A percentile compares a stretch with the other conserved stretches of the same genome.
Evolutionary conservation across 2,329 filamentous ascomycete species (phyloP).

Genomic region (Aspergillus fischeri): DNA sequence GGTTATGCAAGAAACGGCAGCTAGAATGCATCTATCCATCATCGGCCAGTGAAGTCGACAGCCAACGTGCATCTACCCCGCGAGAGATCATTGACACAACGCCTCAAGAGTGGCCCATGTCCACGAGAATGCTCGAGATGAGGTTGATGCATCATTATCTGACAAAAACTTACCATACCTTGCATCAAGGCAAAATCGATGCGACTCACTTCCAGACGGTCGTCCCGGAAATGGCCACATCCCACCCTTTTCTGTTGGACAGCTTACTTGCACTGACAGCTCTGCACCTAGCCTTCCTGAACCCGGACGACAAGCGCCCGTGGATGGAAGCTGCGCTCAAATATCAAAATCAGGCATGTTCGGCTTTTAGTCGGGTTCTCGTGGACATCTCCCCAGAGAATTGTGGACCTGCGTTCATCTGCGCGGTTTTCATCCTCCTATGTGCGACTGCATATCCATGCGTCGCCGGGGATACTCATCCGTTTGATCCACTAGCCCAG

Average conservation of each 20-base stretch:
- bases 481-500: slow-evolving; percentile 23
- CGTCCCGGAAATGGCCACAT: slow-evolving; percentile 36
- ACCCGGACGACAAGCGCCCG: slow-evolving; percentile 26
- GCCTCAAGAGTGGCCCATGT: slow-evolving; percentile 10
- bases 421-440: slow-evolving; percentile 38
- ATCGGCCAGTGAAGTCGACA: slow-evolving; percentile 19
- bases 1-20: slow-evolving; percentile 34
- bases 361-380: slow-evolving; percentile 31
- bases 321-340: slow-evolving; percentile 34
- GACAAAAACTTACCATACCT: slow-evolving; percentile 31
- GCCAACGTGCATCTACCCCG: slow-evolving; percentile 18
- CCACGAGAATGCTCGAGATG: slow-evolving; percentile 31
- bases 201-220: slow-evolving; percentile 31
- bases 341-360: slow-evolving; percentile 35
- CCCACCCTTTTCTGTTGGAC: slow-evolving; percentile 43
- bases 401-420: slow-evolving; percentile 40
- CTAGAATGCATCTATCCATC: slow-evolving; percentile 34
- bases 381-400: slow-evolving; percentile 38
- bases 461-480: slow-evolving; percentile 20
- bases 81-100: slow-evolving; percentile 15
- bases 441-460: slow-evolving; percentile 32
- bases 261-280: slow-evolving; percentile 42
- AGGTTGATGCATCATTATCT: slow-evolving; percentile 38
- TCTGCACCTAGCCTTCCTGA: slow-evolving; percentile 40
- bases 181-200: slow-evolving; percentile 28